Evolutionary conservation across 768 basidiomycete genomes (phyloP), one percentile per base, ranked within the genome.

Genomic region (Boletellus sp.): DNA sequence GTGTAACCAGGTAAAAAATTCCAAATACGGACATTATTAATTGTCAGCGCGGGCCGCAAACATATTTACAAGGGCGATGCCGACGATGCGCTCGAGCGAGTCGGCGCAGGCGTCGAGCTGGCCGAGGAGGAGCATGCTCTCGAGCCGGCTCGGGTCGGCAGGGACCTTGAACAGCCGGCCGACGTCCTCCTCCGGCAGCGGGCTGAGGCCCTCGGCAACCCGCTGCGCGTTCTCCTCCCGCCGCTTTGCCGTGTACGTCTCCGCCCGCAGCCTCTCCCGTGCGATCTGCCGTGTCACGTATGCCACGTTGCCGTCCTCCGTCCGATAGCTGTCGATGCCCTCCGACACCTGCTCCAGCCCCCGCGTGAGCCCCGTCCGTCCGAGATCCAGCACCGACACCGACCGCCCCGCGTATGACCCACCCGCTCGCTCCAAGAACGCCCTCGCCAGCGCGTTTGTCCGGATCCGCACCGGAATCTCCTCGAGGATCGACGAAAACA

Each of bases 231-330:
- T 95, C 71, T 96, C 94, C 66, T 95, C 94, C 64, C 86, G 90
- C 48, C 92, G 83, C 70, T 93, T 94, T 60, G 80, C 78, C 47
- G 94, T 70, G 62, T 86, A 85, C 46, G 77, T 75, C 48, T 96
- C 94, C 43, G 90, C 90, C 52, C 81, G 82, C 38, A 77, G 70
- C 62, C 82, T 85, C 68, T 96, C 94, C 26, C 94, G 80, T 26
- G 85, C 85, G 62, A 94, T 94, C 66, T 94, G 93, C 47, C 94
- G 84, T 39, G 77, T 77, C 57, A 91, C 73, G 74, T 92, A 96
- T 46, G 87, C 92, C 56, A 94, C 78, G 69, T 95, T 95, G 44
- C 90, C 89, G 62, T 94, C 90, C 69, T 96, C 94, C 47, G 88
- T 90, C 60, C 85, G 83, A 72, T 93, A 91, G 59, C 73, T 79